A percentile compares a stretch with the other conserved stretches of the same genome.
phyloP scores from a whole-genome alignment of 169 alveolate genomes.

The Plasmodium sp. region DNA sequence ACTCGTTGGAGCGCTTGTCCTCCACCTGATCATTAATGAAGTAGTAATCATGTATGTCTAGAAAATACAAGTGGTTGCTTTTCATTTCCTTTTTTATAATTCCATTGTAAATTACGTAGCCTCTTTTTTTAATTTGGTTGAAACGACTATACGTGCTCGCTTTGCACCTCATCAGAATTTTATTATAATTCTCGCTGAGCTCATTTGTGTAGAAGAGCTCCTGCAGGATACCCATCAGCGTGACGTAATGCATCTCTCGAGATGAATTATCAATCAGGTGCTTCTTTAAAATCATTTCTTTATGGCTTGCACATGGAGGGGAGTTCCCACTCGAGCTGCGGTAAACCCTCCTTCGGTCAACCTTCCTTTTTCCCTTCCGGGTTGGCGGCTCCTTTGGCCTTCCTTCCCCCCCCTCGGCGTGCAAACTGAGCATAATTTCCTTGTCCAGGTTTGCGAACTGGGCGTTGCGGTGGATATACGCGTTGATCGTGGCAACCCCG shows the following conservation, averaged over 20 bases:
- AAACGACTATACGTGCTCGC: neutral
- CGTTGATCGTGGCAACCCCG: neutral
- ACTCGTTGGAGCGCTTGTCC: neutral
- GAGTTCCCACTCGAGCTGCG: neutral
- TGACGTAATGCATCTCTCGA: conserved; percentile 29
- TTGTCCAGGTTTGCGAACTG: neutral
- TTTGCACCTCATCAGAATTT: conserved; percentile 8
- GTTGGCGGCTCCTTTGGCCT: neutral
- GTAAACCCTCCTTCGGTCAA: neutral
- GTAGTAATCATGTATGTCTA: conserved; percentile 44
- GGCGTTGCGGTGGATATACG: neutral
- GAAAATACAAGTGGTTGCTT: conserved; percentile 12
- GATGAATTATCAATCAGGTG: neutral
- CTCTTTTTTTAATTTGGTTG: conserved; percentile 24
- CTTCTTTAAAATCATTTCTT: neutral
- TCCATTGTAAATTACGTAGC: conserved; percentile 55
- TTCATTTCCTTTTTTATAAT: conserved; percentile 20
- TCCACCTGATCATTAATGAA: neutral
- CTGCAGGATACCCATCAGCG: neutral
- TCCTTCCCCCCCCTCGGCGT: neutral
- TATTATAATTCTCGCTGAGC: conserved; percentile 16
- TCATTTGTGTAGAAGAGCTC: conserved; percentile 21
- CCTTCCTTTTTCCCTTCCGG: neutral
- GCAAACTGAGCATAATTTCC: conserved; percentile 25
- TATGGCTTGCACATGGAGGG: neutral